Conservation (phyloP, 2,329 filamentous ascomycete species). For the Pleomassaria siparia region DNA sequence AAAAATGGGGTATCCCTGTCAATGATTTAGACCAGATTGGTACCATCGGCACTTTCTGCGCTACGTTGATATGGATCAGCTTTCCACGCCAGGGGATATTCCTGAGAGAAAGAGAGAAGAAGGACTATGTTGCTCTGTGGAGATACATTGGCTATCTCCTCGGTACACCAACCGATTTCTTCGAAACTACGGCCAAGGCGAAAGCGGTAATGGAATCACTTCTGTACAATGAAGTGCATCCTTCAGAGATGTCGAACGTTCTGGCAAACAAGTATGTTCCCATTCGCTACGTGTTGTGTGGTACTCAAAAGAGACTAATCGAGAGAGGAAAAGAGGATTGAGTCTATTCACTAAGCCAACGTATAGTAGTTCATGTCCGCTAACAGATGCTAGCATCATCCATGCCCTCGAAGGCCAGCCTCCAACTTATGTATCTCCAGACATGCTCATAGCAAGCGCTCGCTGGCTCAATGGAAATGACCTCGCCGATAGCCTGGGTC, state of each 20-base stretch:
- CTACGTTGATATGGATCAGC: slow-evolving; percentile 66
- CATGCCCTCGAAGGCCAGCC: slow-evolving; percentile 65
- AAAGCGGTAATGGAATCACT: slow-evolving; percentile 69
- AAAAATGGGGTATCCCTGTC: slow-evolving; percentile 65
- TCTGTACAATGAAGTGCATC: slow-evolving; percentile 65
- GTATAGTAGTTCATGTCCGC: no score
- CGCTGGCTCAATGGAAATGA: slow-evolving; percentile 70
- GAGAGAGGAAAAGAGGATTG: no score
- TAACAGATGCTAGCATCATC: slow-evolving; percentile 63
- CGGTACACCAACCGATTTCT: slow-evolving; percentile 65
- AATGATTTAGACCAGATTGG: slow-evolving; percentile 75
- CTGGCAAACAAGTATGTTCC: slow-evolving; percentile 56
- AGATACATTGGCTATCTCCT: slow-evolving; percentile 72
- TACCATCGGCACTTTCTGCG: slow-evolving; percentile 71
- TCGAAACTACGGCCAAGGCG: slow-evolving; percentile 58
- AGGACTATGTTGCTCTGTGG: slow-evolving; percentile 75
- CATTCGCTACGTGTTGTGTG: no score
- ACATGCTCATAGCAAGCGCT: slow-evolving; percentile 68
- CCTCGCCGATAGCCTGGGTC: slow-evolving; percentile 61
- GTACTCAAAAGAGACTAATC: no score
- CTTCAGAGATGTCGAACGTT: slow-evolving; percentile 62
- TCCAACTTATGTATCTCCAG: slow-evolving; percentile 64
- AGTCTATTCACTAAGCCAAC: no score
- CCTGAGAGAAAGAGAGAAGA: slow-evolving; percentile 61
- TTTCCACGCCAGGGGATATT: slow-evolving; percentile 74